Evolutionary conservation across 768 basidiomycete genomes (phyloP).

Genomic region (Gautieria morchelliformis): DNA sequence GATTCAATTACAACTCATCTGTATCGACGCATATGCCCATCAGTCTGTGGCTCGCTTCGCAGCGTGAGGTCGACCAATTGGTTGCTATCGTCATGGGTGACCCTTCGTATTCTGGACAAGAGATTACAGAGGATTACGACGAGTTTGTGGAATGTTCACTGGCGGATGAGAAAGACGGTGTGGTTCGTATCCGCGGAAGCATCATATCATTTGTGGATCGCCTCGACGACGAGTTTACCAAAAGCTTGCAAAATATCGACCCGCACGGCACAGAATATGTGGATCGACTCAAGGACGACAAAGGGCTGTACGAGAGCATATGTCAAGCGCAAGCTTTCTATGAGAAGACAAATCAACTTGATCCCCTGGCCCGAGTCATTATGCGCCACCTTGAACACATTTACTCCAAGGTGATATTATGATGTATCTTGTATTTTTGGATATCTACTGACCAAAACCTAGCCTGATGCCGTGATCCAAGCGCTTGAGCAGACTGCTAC

Average conservation of each 20-base stretch:
- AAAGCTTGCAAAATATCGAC: conserved; percentile 94
- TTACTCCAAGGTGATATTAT: conserved; percentile 85
- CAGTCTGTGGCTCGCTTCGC: conserved; percentile 83
- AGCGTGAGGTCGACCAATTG: conserved; percentile 81
- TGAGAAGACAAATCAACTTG: conserved; percentile 66
- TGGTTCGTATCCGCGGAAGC: conserved; percentile 86
- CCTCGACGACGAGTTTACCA: conserved; percentile 96
- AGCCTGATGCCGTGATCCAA: conserved; percentile 90
- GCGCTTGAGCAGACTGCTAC: conserved; percentile 73
- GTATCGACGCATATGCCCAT: conserved; percentile 82
- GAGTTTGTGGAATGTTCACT: conserved; percentile 79
- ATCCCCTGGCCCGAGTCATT: conserved; percentile 77
- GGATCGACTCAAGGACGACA: conserved; percentile 93
- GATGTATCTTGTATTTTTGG: not conserved
- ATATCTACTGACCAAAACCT: conserved; percentile 9
- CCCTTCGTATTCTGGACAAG: conserved; percentile 73
- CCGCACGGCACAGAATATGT: conserved; percentile 99
- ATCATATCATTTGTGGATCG: conserved; percentile 95
- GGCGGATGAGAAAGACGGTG: conserved; percentile 52
- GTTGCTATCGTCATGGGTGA: conserved; percentile 69
- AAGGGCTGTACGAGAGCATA: conserved; percentile 86
- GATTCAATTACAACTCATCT: conserved; percentile 94
- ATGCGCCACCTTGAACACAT: conserved; percentile 97
- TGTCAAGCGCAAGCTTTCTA: conserved; percentile 89
- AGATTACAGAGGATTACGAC: conserved; percentile 84